Base-by-base conservation (phyloP, 2,329 filamentous ascomycete species). In the Fusarium liriodendri region DNA sequence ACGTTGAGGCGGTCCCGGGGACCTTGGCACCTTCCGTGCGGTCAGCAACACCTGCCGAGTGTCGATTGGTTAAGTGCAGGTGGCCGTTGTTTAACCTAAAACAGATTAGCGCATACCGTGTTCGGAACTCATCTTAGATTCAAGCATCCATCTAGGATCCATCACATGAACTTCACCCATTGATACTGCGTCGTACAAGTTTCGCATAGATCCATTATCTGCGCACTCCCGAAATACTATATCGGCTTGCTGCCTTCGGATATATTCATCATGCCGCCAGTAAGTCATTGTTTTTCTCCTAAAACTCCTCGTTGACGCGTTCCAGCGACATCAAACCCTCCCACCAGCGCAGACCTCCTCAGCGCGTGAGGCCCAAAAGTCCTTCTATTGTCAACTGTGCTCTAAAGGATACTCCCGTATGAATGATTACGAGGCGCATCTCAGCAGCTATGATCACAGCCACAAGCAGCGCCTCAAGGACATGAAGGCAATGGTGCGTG, bases 371-470 rank as follows among this genome's bases (percentile, higher is more conserved):
- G 94, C 94, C 18, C 87, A 94, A 58, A 93, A 92, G 79, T 91
- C 93, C 37, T 97, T 97, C 84, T 95, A 94, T 85, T 97, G 92
- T 86, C 90, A 92, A 45, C 90, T 98, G 64, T 98, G 97, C 86
- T 91, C 93, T 73, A 98, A 98, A 85, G 96, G 95, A 78, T 99
- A 98, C 84, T 91, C 92, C 2, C 95, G 97, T 65, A 96, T 97
- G 88, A 96, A 97, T 80, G 96, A 98, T 82, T 98, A 97, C 82
- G 96, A 98, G 83, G 93, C 95, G 9, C 97, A 99, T 82, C 94
- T 98, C 66, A 92, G 92, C 73, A 97, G 94, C 78, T 98, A 98
- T 83, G 97, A 98, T 81, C 97, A 99, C 84, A 94, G 94, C 77
- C 97, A 99, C 84, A 95, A 95, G 82, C 95, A 97, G 85, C 93